Evolutionary conservation across 2,329 filamentous ascomycete genomes (phyloP).

Genomic region (Talaromyces sp.): DNA sequence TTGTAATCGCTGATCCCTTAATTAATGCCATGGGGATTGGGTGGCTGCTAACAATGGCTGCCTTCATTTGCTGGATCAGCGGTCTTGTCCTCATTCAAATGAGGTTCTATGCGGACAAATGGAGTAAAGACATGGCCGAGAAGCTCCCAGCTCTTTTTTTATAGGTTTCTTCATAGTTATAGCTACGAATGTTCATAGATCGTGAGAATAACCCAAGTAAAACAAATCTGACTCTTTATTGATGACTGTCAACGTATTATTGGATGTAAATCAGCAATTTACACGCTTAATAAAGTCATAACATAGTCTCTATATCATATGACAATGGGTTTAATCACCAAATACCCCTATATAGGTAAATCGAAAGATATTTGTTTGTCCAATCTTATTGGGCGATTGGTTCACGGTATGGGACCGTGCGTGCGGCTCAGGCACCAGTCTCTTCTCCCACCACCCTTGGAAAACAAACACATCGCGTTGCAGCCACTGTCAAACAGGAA

Average conservation of each 20-base stretch:
- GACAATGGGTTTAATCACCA: background rate
- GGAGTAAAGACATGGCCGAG: slow-evolving; percentile 4
- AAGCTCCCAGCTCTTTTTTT: background rate
- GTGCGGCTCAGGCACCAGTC: background rate
- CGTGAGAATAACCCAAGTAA: too few relatives aligned
- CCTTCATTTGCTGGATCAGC: slow-evolving; percentile 39
- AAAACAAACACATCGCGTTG: background rate
- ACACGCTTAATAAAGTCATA: background rate
- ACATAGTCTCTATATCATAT: background rate
- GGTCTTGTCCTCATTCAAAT: slow-evolving; percentile 33
- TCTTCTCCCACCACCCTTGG: background rate
- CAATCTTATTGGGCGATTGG: background rate
- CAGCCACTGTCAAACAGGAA: background rate
- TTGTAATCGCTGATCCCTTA: slow-evolving; percentile 62
- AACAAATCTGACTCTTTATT: too few relatives aligned
- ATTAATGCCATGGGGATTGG: slow-evolving; percentile 66
- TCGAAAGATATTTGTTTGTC: background rate
- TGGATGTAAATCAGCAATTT: too few relatives aligned
- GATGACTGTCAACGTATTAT: too few relatives aligned
- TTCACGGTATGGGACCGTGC: background rate
- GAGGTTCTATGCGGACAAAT: slow-evolving; percentile 1
- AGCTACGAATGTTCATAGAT: too few relatives aligned
- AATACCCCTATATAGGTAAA: background rate
- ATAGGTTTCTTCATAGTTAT: background rate
- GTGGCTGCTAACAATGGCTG: slow-evolving; percentile 62